These are phyloP conservation scores for Raphanus hybrid DNA, from an alignment of 441 rosid genomes.

Conservation along the genomic window DNA sequence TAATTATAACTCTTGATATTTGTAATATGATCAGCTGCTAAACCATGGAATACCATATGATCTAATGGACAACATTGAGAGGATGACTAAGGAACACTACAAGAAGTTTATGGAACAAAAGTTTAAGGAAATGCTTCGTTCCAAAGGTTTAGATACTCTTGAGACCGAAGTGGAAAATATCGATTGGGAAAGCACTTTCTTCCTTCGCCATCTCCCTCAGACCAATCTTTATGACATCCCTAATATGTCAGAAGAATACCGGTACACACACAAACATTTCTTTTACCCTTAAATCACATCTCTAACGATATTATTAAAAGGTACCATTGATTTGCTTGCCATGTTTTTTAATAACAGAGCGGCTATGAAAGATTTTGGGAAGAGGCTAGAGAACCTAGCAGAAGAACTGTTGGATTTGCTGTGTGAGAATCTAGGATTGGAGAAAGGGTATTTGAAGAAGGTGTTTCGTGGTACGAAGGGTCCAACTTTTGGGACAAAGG, in stretches of 20 bases:
- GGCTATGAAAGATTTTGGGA: constrained; percentile 65
- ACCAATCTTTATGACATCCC: constrained; percentile 60
- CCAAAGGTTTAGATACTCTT: constrained; percentile 55
- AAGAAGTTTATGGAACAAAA: constrained; percentile 57
- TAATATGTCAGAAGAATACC: constrained; percentile 56
- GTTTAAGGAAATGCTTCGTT: constrained; percentile 64
- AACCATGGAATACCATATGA: constrained; percentile 66
- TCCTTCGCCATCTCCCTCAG: constrained; percentile 58
- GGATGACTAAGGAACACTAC: constrained; percentile 66
- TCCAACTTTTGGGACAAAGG: constrained; percentile 76
- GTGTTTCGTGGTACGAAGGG: constrained; percentile 67
- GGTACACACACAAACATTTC: constrained; percentile 35
- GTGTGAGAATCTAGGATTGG: constrained; percentile 70
- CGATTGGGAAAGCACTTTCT: constrained; percentile 80
- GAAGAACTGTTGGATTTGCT: constrained; percentile 62
- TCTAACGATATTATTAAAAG: not conserved
- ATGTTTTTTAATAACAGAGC: constrained; percentile 43
- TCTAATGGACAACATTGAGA: constrained; percentile 68
- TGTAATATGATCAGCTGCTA: constrained; percentile 45
- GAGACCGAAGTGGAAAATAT: constrained; percentile 56
- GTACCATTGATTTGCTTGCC: not conserved
- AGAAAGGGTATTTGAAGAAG: constrained; percentile 69
- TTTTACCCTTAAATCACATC: not conserved
- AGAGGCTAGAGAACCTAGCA: constrained; percentile 57
- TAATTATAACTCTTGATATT: not conserved